Conservation (phyloP, 331 rosid species). For the Quercus phellos region DNA sequence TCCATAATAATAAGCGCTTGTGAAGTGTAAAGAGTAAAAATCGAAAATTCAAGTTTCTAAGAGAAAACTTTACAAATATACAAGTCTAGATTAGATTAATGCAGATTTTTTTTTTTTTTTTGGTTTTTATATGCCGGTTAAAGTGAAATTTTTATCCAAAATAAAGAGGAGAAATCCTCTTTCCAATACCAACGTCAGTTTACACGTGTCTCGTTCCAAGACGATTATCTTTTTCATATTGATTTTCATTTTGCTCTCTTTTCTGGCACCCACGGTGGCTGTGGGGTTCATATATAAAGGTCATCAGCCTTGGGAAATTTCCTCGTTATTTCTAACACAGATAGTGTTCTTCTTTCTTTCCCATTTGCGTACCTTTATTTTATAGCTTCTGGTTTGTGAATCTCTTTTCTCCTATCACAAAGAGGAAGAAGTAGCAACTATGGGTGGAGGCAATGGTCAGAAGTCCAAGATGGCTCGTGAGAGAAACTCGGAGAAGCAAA, state of each 20-base stretch:
- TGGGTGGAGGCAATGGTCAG: slow-evolving; percentile 63
- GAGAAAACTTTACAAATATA: rapidly evolving
- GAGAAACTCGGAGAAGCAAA: slow-evolving; percentile 55
- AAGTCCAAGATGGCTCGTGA: slow-evolving; percentile 54
- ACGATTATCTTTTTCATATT: too few species aligned
- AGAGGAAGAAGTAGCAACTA: slow-evolving; percentile 10
- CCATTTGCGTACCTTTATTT: background rate
- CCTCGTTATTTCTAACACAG: background rate
- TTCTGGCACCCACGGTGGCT: slow-evolving; percentile 4
- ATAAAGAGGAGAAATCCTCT: too few species aligned
- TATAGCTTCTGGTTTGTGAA: background rate
- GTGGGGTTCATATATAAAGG: background rate
- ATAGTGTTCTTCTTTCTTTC: background rate
- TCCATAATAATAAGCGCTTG: too few species aligned
- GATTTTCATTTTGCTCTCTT: background rate
- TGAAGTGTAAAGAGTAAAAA: rapidly evolving
- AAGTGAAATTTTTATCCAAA: too few species aligned
- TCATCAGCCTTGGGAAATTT: background rate
- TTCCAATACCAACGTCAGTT: too few species aligned
- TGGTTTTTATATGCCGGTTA: too few species aligned
- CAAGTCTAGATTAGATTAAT: rapidly evolving
- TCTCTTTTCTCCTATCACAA: too few species aligned
- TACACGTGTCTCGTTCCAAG: too few species aligned
- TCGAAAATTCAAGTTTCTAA: rapidly evolving
- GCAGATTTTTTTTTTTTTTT: too few species aligned